A percentile compares a stretch with the other conserved stretches of the same genome.
These are phyloP conservation scores for Paraleonurus japonicus DNA, from an alignment of 257 asterid genomes.

Conservation along the genomic window DNA sequence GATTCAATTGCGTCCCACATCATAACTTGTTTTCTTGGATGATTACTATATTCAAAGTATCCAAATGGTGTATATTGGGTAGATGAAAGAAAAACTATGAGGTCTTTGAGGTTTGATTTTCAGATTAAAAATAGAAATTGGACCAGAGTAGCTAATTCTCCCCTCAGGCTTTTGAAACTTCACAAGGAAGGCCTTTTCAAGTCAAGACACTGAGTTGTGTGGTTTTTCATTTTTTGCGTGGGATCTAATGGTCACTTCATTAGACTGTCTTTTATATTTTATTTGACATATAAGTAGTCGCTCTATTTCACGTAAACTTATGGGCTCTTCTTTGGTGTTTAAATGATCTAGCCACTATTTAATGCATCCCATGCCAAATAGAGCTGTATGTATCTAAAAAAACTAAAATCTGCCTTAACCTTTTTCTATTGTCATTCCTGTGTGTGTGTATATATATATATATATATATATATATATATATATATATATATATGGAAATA, in stretches of 20 bases:
- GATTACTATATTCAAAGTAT: background rate
- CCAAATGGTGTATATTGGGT: background rate
- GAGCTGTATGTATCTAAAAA: background rate
- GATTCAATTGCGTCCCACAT: background rate
- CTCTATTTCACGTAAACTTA: background rate
- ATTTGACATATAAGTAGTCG: background rate
- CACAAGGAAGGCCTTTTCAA: background rate
- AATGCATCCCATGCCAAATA: background rate
- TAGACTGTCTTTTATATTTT: background rate
- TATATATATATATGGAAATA: background rate
- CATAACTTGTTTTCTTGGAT: background rate
- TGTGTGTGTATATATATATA: background rate
- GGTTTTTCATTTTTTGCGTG: background rate
- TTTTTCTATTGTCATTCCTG: background rate
- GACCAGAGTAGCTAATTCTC: background rate
- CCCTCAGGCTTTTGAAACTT: background rate
- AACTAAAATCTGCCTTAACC: background rate
- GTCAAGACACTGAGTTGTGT: background rate
- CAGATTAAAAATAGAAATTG: background rate
- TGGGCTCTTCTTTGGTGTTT: background rate
- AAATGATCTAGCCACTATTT: background rate
- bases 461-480: background rate
- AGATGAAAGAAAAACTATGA: background rate
- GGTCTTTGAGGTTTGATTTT: conserved; percentile 5
- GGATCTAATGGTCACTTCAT: background rate